These are phyloP conservation scores for Fraxinus greggii DNA, from an alignment of 305 asterid genomes.

Conservation along the genomic window DNA sequence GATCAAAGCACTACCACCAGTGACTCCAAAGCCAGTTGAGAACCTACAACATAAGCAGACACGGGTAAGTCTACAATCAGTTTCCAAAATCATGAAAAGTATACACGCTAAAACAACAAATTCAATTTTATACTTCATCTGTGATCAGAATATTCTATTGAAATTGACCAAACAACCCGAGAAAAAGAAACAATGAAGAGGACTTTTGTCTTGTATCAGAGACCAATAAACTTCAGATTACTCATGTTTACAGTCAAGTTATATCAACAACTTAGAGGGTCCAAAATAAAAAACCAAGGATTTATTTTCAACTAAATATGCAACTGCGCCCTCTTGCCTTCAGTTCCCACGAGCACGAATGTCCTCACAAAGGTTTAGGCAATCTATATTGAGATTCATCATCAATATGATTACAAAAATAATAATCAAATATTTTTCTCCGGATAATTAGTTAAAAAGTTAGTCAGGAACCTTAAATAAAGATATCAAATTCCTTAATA, in stretches of 20 bases:
- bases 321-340: background rate
- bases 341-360: background rate
- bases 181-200: background rate
- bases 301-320: no score
- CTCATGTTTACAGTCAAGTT: background rate
- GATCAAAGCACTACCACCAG: slow-evolving; percentile 75
- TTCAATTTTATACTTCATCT: background rate
- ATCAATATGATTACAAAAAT: background rate
- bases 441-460: background rate
- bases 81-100: background rate
- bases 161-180: background rate
- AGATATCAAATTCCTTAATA: background rate
- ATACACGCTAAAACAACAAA: background rate
- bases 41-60: slow-evolving; percentile 44
- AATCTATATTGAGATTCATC: background rate
- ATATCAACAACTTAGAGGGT: background rate
- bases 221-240: background rate
- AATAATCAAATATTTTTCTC: background rate
- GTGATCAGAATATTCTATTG: background rate
- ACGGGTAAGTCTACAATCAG: background rate
- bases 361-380: background rate
- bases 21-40: slow-evolving; percentile 82
- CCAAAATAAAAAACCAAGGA: background rate
- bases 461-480: background rate
- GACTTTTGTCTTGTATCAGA: background rate